Evolutionary conservation across 768 basidiomycete genomes (phyloP).

Genomic region (Chalciporus piperatus): DNA sequence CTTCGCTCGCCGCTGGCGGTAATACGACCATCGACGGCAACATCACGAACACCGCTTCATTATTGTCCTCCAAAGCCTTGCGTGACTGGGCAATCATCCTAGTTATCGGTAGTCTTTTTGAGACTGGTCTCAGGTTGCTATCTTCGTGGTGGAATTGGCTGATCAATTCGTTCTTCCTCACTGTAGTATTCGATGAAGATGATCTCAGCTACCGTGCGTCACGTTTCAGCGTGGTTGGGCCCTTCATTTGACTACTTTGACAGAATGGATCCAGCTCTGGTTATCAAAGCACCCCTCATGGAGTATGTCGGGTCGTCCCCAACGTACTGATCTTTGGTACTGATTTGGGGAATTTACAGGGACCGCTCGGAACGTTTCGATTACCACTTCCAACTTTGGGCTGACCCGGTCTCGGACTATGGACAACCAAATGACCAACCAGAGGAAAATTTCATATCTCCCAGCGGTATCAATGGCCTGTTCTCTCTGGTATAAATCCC

Average conservation of each 20-base stretch:
- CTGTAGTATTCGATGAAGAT: slow-evolving; percentile 55
- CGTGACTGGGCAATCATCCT: slow-evolving; percentile 65
- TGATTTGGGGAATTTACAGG: slow-evolving; percentile 12
- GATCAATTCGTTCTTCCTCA: slow-evolving; percentile 57
- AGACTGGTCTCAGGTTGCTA: slow-evolving; percentile 50
- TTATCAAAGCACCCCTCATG: slow-evolving; percentile 60
- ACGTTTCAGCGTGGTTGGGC: not conserved
- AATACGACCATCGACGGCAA: slow-evolving; percentile 14
- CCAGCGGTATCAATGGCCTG: slow-evolving; percentile 34
- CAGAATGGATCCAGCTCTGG: slow-evolving; percentile 75
- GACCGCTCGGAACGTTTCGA: slow-evolving; percentile 48
- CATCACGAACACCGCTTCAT: slow-evolving; percentile 24
- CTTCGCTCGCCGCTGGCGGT: slow-evolving; percentile 17
- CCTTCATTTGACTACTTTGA: not conserved
- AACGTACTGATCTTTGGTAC: not conserved
- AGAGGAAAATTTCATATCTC: slow-evolving; percentile 34
- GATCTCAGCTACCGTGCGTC: slow-evolving; percentile 56
- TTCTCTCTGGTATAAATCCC: slow-evolving; percentile 33
- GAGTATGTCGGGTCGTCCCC: slow-evolving; percentile 37
- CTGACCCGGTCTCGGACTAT: slow-evolving; percentile 26
- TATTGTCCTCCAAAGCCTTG: slow-evolving; percentile 53
- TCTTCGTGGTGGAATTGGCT: slow-evolving; percentile 42
- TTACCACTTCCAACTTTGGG: slow-evolving; percentile 45
- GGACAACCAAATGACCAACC: slow-evolving; percentile 21
- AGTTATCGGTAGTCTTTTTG: slow-evolving; percentile 59